Percentiles rank a stretch among this genome's conserved stretches.
Conservation (phyloP, 225 moss, liverwort and hornwort species). For the Bryum argenteum region DNA sequence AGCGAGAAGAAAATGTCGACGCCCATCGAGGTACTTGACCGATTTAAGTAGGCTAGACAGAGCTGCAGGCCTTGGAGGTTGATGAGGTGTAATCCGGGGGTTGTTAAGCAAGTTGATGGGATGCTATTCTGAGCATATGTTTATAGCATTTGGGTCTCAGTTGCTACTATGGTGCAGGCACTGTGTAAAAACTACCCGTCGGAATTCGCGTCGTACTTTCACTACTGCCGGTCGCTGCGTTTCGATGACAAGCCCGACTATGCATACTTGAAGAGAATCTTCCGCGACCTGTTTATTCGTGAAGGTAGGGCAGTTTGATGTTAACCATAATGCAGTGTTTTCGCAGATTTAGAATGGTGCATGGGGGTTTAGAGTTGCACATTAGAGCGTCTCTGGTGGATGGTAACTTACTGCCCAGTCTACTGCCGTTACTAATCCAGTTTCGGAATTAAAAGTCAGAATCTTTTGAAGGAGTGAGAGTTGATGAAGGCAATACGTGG, state of each 20-base stretch:
- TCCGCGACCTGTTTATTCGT: slow-evolving; percentile 92
- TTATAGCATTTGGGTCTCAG: too few relatives aligned
- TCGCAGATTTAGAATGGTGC: neutral
- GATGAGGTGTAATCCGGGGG: neutral
- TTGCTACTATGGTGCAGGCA: slow-evolving; percentile 35
- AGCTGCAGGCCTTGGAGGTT: neutral
- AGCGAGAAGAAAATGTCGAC: slow-evolving; percentile 24
- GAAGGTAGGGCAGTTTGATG: slow-evolving; percentile 51
- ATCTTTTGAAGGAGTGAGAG: too few relatives aligned
- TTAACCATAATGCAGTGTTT: too few relatives aligned
- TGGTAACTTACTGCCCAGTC: too few relatives aligned
- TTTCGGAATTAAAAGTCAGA: too few relatives aligned
- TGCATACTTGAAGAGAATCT: slow-evolving; percentile 85
- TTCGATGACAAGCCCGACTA: slow-evolving; percentile 97
- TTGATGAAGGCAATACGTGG: too few relatives aligned
- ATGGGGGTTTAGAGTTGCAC: neutral
- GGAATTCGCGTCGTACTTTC: slow-evolving; percentile 90
- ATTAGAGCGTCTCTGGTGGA: neutral
- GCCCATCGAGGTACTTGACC: slow-evolving; percentile 8
- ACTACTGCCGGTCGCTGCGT: slow-evolving; percentile 90
- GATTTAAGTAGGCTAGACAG: too few relatives aligned
- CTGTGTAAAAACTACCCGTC: slow-evolving; percentile 83
- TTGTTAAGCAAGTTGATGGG: too few relatives aligned
- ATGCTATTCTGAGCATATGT: too few relatives aligned
- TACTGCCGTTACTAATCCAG: too few relatives aligned